Conservation (phyloP, 306 rosid species). For the Quercus ilex region DNA sequence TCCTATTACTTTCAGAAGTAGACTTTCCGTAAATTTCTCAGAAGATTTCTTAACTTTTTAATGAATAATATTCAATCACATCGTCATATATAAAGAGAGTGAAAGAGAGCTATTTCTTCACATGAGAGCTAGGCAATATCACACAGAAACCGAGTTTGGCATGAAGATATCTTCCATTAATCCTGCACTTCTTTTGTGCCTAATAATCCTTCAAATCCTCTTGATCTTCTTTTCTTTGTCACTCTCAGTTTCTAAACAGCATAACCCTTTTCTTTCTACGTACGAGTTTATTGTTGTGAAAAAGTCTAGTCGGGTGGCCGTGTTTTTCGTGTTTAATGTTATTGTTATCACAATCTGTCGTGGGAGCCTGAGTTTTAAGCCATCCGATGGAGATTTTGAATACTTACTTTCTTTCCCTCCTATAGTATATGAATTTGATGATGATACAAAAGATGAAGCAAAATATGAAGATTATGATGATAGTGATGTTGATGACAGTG, state of each 20-base stretch:
- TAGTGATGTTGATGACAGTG: background rate
- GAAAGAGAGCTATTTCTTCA: too few species aligned
- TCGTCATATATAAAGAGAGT: too few species aligned
- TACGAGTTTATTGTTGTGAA: constrained; percentile 12
- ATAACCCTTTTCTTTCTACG: constrained; percentile 6
- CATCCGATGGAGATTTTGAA: constrained; percentile 3
- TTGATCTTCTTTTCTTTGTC: background rate
- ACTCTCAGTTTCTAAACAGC: constrained; percentile 7
- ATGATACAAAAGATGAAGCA: background rate
- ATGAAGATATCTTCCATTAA: background rate
- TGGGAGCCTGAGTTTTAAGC: background rate
- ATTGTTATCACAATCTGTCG: constrained; percentile 11
- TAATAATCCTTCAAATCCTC: background rate
- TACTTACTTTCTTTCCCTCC: background rate
- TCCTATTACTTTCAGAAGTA: too few species aligned
- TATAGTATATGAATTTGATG: background rate
- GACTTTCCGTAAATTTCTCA: too few species aligned
- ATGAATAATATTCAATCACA: too few species aligned
- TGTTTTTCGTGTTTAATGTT: constrained; percentile 23
- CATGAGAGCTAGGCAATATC: too few species aligned
- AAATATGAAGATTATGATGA: background rate
- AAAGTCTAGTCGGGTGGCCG: constrained; percentile 7
- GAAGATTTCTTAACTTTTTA: too few species aligned
- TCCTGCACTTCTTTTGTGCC: background rate
- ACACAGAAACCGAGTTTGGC: too few species aligned